phyloP scores from a whole-genome alignment of 108 stramenopile species.

The Conticribra weissflogii region DNA sequence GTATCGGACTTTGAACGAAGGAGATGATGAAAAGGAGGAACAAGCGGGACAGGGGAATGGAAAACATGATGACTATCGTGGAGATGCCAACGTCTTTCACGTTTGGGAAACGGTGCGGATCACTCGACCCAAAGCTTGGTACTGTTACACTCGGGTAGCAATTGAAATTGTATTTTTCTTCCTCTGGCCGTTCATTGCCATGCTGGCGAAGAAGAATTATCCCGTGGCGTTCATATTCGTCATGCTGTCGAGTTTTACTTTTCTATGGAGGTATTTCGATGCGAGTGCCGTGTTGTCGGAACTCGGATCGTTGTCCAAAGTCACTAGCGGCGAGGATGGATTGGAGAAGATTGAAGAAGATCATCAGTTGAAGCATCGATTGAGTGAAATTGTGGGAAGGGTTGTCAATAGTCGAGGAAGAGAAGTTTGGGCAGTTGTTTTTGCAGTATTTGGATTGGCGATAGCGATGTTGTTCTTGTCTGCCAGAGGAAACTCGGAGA shows the following conservation, averaged over 20 bases:
- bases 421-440: slow-evolving; percentile 35
- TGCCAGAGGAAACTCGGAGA: slow-evolving; percentile 29
- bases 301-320: slow-evolving; percentile 39
- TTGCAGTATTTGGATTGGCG: slow-evolving; percentile 41
- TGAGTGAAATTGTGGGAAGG: slow-evolving; percentile 45
- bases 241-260: slow-evolving; percentile 33
- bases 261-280: slow-evolving; percentile 50
- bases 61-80: slow-evolving; percentile 18
- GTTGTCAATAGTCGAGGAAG: slow-evolving; percentile 44
- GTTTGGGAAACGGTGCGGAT: slow-evolving; percentile 57
- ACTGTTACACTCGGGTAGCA: slow-evolving; percentile 48
- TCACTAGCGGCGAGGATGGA: slow-evolving; percentile 11
- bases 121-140: slow-evolving; percentile 48
- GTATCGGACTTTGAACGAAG: slow-evolving; percentile 24
- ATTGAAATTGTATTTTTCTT: slow-evolving; percentile 61
- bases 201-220: slow-evolving; percentile 33
- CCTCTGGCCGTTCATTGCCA: slow-evolving; percentile 51
- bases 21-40: slow-evolving; percentile 7
- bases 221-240: slow-evolving; percentile 39
- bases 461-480: slow-evolving; percentile 51
- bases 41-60: too few species aligned
- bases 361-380: slow-evolving; percentile 49
- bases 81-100: slow-evolving; percentile 45
- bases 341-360: slow-evolving; percentile 13
- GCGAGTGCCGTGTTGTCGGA: slow-evolving; percentile 33